These are phyloP conservation scores for Monascus ruber DNA, from an alignment of 2,329 filamentous ascomycete genomes.

Conservation along the genomic window DNA sequence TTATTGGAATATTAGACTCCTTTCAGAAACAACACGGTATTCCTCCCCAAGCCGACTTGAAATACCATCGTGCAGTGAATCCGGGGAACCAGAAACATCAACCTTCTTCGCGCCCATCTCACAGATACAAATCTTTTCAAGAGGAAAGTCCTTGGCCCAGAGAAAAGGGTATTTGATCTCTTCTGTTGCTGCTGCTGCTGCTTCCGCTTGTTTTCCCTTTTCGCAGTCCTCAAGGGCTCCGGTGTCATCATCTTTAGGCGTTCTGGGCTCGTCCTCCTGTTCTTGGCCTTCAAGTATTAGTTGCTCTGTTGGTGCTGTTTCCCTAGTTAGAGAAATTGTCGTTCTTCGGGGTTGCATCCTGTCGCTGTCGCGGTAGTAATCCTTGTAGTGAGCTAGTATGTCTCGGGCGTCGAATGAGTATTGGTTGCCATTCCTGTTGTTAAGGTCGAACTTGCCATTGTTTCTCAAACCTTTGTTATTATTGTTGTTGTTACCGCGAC, in stretches of 20 bases:
- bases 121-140: constrained; percentile 69
- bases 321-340: background rate
- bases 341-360: constrained; percentile 8
- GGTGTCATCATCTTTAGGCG: background rate
- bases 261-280: constrained; percentile 1
- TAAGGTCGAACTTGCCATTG: constrained; percentile 3
- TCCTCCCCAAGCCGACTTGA: constrained; percentile 39
- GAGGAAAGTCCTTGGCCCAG: constrained; percentile 57
- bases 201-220: constrained; percentile 1
- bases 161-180: constrained; percentile 34
- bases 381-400: constrained; percentile 19
- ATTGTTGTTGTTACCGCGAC: constrained; percentile 1
- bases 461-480: constrained; percentile 1
- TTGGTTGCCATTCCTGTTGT: constrained; percentile 9
- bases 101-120: constrained; percentile 73
- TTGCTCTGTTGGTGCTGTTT: background rate
- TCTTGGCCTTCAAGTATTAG: constrained; percentile 1
- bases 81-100: constrained; percentile 25
- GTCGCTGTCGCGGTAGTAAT: constrained; percentile 22
- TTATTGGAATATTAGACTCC: constrained; percentile 12
- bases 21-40: constrained; percentile 40
- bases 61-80: constrained; percentile 20
- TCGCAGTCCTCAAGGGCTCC: constrained; percentile 19
- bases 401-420: constrained; percentile 38
- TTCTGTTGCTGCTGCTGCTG: background rate